Evolutionary conservation across 352 stramenopile species (phyloP), one percentile per base, ranked within the genome.

Genomic region (Pythium oligandrum): DNA sequence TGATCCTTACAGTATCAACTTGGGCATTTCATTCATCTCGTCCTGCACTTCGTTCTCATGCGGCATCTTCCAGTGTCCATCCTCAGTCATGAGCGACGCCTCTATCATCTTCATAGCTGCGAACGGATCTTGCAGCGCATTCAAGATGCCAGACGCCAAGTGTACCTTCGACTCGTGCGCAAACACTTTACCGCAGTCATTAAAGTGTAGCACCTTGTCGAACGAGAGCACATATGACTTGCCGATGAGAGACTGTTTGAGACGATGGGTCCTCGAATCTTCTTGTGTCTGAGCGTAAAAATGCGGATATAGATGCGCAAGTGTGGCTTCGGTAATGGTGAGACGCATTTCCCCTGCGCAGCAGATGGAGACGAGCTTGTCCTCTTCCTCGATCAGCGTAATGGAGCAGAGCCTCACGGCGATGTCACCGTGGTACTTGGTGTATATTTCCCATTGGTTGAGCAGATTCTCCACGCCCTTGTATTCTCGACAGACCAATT

Each of bases 371-470:
- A 83, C 64, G 34, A 68, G 65, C 10, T 56, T 54, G 33, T 67
- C 63, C 33, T 66, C 63, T 9, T 80, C 59, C 40, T 78, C 70
- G 3, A 73, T 40, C 4, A 82, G 48, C 4, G 53, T 50, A 32
- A 76, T 51, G 7, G 62, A 49, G 32, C 43, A 46, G 32, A 86
- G 59, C 32, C 44, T 37, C 17, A 71, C 55, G 10, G 43, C 48
- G 10, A 83, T 57, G 32, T 68, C 54, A 30, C 66, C 55, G 55
- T 86, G 75, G 69, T 70, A 75, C 3, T 55, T 68, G 35, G 75
- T 86, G 56, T 86, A 83, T 53, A 68, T 74, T 50, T 80, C 66
- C 75, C 75, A 86, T 57, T 84, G 75, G 11, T 67, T 51, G 49
- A 84, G 55, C 17, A 77, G 71, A 3, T 68, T 39, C 8, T 75